phyloP scores from a whole-genome alignment of 176 grass and related monocot species.

The Zea mays region Zm-B73-REFERENCE-NAM-5.0 NC_050096.1:206014001-206014500 shows the following conservation, averaged over 20 bases:
- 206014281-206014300: constrained; percentile 52
- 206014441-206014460: constrained; percentile 51
- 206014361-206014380: constrained; percentile 70
- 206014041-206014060: constrained; percentile 64
- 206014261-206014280: constrained; percentile 62
- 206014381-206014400: constrained; percentile 62
- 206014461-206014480: constrained; percentile 65
- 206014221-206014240: constrained; percentile 61
- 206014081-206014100: constrained; percentile 87
- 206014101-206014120: constrained; percentile 74
- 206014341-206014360: constrained; percentile 72
- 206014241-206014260: constrained; percentile 62
- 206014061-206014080: constrained; percentile 79
- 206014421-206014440: constrained; percentile 66
- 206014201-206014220: constrained; percentile 47
- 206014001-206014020: background rate
- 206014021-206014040: constrained; percentile 66
- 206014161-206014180: constrained; percentile 64
- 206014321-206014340: constrained; percentile 64
- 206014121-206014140: constrained; percentile 73
- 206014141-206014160: constrained; percentile 36
- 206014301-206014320: constrained; percentile 65
- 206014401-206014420: constrained; percentile 54
- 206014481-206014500: constrained; percentile 65
- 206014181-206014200: constrained; percentile 54